Base-by-base conservation (phyloP, 108 stramenopile genomes). In the Nitzschia sp. region DNA sequence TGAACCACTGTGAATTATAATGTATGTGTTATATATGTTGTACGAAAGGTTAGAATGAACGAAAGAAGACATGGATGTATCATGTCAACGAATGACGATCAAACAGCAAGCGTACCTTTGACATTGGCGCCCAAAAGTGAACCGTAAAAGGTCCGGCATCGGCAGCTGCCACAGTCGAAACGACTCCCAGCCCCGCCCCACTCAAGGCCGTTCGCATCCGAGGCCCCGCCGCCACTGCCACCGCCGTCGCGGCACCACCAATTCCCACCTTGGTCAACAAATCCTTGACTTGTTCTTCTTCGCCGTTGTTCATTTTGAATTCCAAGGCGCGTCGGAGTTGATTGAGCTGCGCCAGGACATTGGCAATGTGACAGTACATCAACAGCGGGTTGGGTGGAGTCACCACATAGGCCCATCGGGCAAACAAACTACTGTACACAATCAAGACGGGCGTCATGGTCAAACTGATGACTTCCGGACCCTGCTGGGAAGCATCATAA, bases 391-490 rank as follows among this genome's bases (percentile, higher is more conserved):
- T 95, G 44, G 78, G 83, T n/a, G 93, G 93, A 54, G 83, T 80
- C 8, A 95, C 90, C 3, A 91, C 68, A 46, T 67, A 87, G 15
- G 90, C 90, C 91, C 91, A 95, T 47, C 90, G 77, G 1, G 86
- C 86, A 82, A 95, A 95, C 1, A 95, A 63, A 1, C 82, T 78
- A 19, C 85, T 87, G 54, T 95, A 95, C 0, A 92, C 85, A 63
- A 95, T 85, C 41, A 95, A 62, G 0, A 95, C 91, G 15, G 87
- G 84, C 21, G 94, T 95, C 94, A 95, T 95, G 80, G 86, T 92
- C 63, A 95, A 55, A 44, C 77, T 79, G 36, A 95, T 92, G 15
- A 92, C 66, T 50, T 95, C 94, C 1, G 94, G 94, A 28, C 88
- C 86, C 63, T 82, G 79, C 57, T 77, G 58, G 34, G 60, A 33